These are phyloP conservation scores for Rhizophlyctis rosea DNA, from an alignment of 192 early-diverging fungal genomes.

Conservation along the genomic window DNA sequence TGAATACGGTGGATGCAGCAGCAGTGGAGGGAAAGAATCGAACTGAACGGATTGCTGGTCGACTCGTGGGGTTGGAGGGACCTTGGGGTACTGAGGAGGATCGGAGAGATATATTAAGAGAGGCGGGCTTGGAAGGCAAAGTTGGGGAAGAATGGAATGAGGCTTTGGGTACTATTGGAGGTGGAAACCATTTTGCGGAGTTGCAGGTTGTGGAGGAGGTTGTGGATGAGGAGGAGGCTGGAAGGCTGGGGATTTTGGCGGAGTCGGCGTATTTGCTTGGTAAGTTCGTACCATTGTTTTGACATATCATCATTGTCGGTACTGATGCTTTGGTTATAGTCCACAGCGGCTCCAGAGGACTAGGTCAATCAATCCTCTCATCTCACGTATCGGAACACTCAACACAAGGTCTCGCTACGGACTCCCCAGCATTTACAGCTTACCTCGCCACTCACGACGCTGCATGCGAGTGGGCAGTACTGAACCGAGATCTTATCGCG, in stretches of 20 bases:
- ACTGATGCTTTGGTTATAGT: slow-evolving; percentile 53
- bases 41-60: slow-evolving; percentile 37
- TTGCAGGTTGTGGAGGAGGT: slow-evolving; percentile 38
- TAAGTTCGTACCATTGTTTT: slow-evolving; percentile 15
- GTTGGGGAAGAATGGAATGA: slow-evolving; percentile 31
- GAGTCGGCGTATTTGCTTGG: slow-evolving; percentile 11
- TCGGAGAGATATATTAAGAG: too few species aligned
- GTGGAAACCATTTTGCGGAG: slow-evolving; percentile 65
- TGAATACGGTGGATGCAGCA: neutral
- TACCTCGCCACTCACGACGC: slow-evolving; percentile 49
- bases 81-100: slow-evolving; percentile 40
- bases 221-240: slow-evolving; percentile 33
- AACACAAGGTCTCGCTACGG: slow-evolving; percentile 45
- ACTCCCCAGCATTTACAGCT: slow-evolving; percentile 22
- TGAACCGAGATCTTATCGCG: slow-evolving; percentile 56
- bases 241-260: slow-evolving; percentile 17
- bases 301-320: too few species aligned
- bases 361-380: slow-evolving; percentile 52
- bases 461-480: slow-evolving; percentile 47
- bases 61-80: slow-evolving; percentile 36
- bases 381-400: too few species aligned
- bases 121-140: too few species aligned
- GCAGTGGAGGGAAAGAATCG: too few species aligned
- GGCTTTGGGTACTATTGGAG: slow-evolving; percentile 54
- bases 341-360: slow-evolving; percentile 54